Evolutionary conservation across 169 alveolate genomes (phyloP).

Genomic region (Cyclospora cayetanensis): DNA sequence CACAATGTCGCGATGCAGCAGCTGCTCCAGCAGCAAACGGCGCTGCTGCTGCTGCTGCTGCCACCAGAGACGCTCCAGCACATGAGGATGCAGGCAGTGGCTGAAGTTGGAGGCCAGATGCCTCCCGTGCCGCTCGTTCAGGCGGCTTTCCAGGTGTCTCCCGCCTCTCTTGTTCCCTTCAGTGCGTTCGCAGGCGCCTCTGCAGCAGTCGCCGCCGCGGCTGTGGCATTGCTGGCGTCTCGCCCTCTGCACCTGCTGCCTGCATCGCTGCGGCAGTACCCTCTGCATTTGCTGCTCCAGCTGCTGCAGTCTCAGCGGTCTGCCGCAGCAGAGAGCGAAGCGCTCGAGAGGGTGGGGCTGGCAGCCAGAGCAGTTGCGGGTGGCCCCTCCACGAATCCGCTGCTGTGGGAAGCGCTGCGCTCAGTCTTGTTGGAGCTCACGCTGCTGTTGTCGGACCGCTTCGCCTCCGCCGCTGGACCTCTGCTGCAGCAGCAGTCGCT

Average conservation of each 20-base stretch:
- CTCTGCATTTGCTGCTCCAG: slow-evolving; percentile 66
- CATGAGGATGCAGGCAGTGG: neutral
- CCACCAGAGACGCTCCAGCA: neutral
- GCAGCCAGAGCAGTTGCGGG: slow-evolving; percentile 66
- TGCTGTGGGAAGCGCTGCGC: slow-evolving; percentile 53
- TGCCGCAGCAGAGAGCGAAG: slow-evolving; percentile 61
- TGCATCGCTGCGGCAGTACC: slow-evolving; percentile 52
- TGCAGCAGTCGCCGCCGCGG: slow-evolving; percentile 31
- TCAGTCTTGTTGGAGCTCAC: slow-evolving; percentile 64
- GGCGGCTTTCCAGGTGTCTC: slow-evolving; percentile 11
- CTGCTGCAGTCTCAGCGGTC: slow-evolving; percentile 69
- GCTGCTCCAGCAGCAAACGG: slow-evolving; percentile 52
- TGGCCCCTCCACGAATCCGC: slow-evolving; percentile 60
- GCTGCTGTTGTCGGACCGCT: slow-evolving; percentile 57
- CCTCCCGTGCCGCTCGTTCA: neutral
- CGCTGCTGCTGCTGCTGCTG: slow-evolving; percentile 38
- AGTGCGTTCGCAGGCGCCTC: slow-evolving; percentile 30
- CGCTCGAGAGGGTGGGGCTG: slow-evolving; percentile 54
- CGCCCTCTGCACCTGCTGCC: slow-evolving; percentile 61
- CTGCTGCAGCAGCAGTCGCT: slow-evolving; percentile 9
- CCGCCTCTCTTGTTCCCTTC: slow-evolving; percentile 1
- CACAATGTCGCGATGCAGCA: slow-evolving; percentile 37
- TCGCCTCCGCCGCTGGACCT: slow-evolving; percentile 52
- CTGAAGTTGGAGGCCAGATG: neutral
- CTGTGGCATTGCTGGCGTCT: neutral